Base-by-base conservation (phyloP, 768 basidiomycete genomes). In the Tulasnella sp. region DNA sequence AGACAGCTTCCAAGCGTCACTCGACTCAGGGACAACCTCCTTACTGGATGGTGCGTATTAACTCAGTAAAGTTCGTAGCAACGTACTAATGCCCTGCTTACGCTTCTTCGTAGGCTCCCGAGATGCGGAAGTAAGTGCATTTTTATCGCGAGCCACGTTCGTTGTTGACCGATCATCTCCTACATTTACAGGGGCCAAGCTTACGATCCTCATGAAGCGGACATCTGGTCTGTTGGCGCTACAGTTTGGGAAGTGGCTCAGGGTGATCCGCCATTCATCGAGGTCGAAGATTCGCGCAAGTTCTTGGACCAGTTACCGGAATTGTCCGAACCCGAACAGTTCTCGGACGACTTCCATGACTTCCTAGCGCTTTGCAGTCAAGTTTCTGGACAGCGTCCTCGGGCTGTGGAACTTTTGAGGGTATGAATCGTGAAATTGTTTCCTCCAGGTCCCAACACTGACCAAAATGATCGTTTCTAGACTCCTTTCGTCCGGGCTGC, bases 241-340 rank as follows among this genome's bases (percentile, higher is more conserved):
- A 93, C 91, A 0, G 84, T 90, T 0, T 92, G 91, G 91, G 91
- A 93, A 77, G 84, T 90, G 80, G 89, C 89, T 0, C 85, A 93
- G 77, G 86, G 87, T 6, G 83, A 86, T 67, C 91, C 91, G 5
- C 91, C 91, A 0, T 93, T 92, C 77, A 82, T 72, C n/a, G 84
- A 86, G 71, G 81, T 85, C 0, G 83, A 86, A 68, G 83, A 86
- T 72, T 72, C 80, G 5, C 76, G 76, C 11, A 78, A 81, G 34
- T 77, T 90, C 12, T 83, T 82, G 7, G 83, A 87, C 32, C 85
- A 87, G 3, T 91, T 89, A 87, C 91, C 91, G 6, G 80, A 86
- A 22, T 77, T 92, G 40, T 78, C 80, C 37, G 82, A 86, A 22
- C 86, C 89, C 8, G 84, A 87, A 64, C 79, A 86, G 11, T 90